Percentiles rank a stretch among this genome's conserved stretches.
Conservation (phyloP, 495 filamentous ascomycete genomes). For the Hypoxylon rickii region DNA sequence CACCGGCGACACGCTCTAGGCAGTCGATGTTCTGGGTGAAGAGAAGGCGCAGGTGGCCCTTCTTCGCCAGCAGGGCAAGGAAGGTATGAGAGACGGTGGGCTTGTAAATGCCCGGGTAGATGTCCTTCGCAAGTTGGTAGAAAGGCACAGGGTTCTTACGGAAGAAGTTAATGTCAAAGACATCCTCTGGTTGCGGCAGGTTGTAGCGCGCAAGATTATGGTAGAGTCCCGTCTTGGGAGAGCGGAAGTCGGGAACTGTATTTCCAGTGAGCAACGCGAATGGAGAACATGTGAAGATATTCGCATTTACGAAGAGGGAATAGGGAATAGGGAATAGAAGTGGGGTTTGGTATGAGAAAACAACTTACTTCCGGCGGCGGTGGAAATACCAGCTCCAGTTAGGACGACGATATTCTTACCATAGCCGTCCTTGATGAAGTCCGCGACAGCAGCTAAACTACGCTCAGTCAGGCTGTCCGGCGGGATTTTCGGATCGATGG, state of each 20-base stretch:
- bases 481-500: constrained; percentile 65
- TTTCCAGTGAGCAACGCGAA: constrained; percentile 36
- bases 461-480: constrained; percentile 69
- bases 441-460: constrained; percentile 71
- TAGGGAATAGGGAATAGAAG: background rate
- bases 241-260: constrained; percentile 75
- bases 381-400: constrained; percentile 68
- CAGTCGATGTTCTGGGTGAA: constrained; percentile 99
- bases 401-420: constrained; percentile 79
- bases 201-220: constrained; percentile 83
- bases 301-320: background rate
- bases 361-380: constrained; percentile 58
- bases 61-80: constrained; percentile 71
- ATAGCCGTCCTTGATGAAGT: constrained; percentile 70
- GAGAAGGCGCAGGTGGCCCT: constrained; percentile 76
- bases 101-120: constrained; percentile 88
- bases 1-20: constrained; percentile 84
- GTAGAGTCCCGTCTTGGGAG: constrained; percentile 75
- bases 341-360: background rate
- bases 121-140: constrained; percentile 85
- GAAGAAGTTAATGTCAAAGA: constrained; percentile 91
- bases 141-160: constrained; percentile 82
- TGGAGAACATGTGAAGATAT: background rate
- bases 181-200: constrained; percentile 75
- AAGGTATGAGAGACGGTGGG: constrained; percentile 75